Conservation (phyloP, 2,329 filamentous ascomycete genomes). For the Fusarium compactum region DNA sequence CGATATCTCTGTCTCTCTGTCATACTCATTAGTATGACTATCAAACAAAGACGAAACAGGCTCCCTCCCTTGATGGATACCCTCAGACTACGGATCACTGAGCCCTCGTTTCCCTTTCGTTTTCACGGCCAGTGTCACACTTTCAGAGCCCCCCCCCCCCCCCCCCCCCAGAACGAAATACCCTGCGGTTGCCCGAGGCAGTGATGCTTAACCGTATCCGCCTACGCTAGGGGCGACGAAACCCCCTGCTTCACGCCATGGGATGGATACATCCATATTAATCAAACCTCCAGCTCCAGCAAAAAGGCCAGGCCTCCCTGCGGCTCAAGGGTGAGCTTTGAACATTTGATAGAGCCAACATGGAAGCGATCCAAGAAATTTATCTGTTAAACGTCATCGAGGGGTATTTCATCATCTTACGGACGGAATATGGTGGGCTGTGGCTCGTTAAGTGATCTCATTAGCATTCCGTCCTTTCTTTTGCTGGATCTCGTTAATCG, state of each 20-base stretch:
- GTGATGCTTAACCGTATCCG: constrained; percentile 43
- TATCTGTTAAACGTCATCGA: constrained; percentile 44
- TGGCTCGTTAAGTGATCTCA: constrained; percentile 34
- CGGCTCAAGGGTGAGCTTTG: constrained; percentile 24
- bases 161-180: constrained; percentile 5
- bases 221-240: constrained; percentile 37
- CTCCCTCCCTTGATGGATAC: constrained; percentile 24
- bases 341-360: constrained; percentile 17
- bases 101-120: constrained; percentile 18
- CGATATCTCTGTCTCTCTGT: constrained; percentile 5
- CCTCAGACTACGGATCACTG: background rate
- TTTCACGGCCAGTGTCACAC: constrained; percentile 35
- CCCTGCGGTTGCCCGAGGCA: constrained; percentile 36
- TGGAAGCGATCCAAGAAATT: constrained; percentile 23
- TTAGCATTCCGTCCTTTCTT: constrained; percentile 32
- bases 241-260: constrained; percentile 36
- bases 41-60: constrained; percentile 35
- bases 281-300: constrained; percentile 24
- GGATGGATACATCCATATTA: constrained; percentile 19
- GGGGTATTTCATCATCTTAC: constrained; percentile 33
- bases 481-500: constrained; percentile 11
- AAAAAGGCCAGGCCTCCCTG: constrained; percentile 30
- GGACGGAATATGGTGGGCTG: constrained; percentile 26
- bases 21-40: constrained; percentile 5
- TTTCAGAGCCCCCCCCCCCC: constrained; percentile 16